Base-by-base conservation (phyloP, 768 basidiomycete species). In the Boletus rufocinnamomeus region DNA sequence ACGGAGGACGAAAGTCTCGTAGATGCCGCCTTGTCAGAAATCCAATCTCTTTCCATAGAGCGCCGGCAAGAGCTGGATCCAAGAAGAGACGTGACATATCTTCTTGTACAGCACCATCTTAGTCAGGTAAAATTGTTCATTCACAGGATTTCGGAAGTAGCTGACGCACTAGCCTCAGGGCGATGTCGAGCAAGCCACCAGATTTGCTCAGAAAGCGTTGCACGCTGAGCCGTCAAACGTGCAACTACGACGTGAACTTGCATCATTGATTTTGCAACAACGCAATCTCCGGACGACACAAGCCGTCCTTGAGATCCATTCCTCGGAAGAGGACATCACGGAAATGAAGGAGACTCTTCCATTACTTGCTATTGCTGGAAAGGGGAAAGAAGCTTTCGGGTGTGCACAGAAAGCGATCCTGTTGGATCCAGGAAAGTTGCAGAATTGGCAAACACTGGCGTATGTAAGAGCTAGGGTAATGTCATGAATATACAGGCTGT, bases 11-110 rank as follows among this genome's bases (percentile, higher is more conserved):
- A 89, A 35, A 82, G 80, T 37, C 80, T 97, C 21, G 80, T 95
- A 27, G 92, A 95, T 69, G 95, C 94, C 2, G 89, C 93, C 0
- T 75, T 95, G 14, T 87, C 89, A 0, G 94, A 97, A 69, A 82
- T 96, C 19, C 78, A 88, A 21, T 76, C 82, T 0, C 76, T 94
- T 25, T 83, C 93, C 0, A 67, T 86, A 19, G 86, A 93, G 58
- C 79, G 83, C 61, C 79, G 88, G 54, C 78, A 79, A 47, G 72
- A 79, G 40, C 80, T 90, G 53, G 95, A 95, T 73, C 87, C 88
- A 10, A 70, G 77, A 38, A 78, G 86, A 57, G 82, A 91, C 60
- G 86, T 91, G 35, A 81, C 86, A 45, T 84, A 88, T 69, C 78
- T 97, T 54, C 76, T 93, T 11, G 77, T 84, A 10, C 83, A 88